Evolutionary conservation across 768 basidiomycete species (phyloP).

Genomic region (Pisolithus marmoratus): DNA sequence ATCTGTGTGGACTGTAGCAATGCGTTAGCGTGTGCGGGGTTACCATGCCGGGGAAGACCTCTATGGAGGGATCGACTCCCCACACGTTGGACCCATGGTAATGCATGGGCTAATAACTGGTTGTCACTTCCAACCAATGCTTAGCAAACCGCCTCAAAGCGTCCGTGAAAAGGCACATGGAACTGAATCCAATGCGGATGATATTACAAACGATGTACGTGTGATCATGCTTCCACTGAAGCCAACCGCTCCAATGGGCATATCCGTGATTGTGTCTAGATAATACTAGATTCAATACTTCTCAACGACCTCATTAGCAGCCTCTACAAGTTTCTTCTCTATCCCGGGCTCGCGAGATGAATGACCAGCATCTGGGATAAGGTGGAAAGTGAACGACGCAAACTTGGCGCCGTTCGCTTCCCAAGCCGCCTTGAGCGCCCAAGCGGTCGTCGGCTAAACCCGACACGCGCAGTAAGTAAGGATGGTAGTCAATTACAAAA

Average conservation of each 20-base stretch:
- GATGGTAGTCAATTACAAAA: background rate
- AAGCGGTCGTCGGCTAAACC: slow-evolving; percentile 64
- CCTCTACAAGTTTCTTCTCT: slow-evolving; percentile 66
- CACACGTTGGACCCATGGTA: too few relatives aligned
- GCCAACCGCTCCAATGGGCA: background rate
- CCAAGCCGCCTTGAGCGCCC: slow-evolving; percentile 75
- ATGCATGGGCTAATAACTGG: too few relatives aligned
- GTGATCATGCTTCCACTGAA: background rate
- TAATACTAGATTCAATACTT: slow-evolving; percentile 12
- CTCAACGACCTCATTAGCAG: slow-evolving; percentile 23
- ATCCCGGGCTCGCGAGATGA: slow-evolving; percentile 72
- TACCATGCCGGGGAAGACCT: too few relatives aligned
- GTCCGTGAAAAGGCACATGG: too few relatives aligned
- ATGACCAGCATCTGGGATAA: slow-evolving; percentile 86
- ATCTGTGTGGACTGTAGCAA: too few relatives aligned
- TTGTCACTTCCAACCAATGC: too few relatives aligned
- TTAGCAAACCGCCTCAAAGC: too few relatives aligned
- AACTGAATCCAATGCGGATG: too few relatives aligned
- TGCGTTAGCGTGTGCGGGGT: too few relatives aligned
- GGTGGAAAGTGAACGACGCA: slow-evolving; percentile 36
- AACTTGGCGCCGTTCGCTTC: slow-evolving; percentile 45
- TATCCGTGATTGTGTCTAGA: too few relatives aligned
- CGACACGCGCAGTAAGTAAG: background rate
- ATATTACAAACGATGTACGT: too few relatives aligned
- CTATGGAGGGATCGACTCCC: too few relatives aligned